These are phyloP conservation scores for Aureobasidium leucospermi DNA, from an alignment of 2,329 filamentous ascomycete genomes.

Conservation along the genomic window DNA sequence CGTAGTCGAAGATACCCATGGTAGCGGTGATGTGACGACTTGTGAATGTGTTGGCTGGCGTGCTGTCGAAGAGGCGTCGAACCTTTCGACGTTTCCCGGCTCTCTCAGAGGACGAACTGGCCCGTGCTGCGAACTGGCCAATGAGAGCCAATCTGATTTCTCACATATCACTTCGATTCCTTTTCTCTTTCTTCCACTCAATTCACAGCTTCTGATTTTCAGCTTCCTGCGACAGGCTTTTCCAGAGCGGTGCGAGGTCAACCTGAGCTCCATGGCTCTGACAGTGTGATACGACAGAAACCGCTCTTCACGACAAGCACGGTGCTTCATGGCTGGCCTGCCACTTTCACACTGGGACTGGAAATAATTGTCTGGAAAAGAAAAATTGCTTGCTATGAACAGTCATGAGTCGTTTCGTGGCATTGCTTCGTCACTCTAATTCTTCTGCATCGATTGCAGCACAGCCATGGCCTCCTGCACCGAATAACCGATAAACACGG, in stretches of 20 bases:
- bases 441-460: constrained; percentile 43
- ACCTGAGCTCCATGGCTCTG: no score
- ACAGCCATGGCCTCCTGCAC: constrained; percentile 73
- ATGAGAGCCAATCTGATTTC: not conserved
- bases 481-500: constrained; percentile 88
- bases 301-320: no score
- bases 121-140: not conserved
- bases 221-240: not conserved
- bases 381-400: not conserved
- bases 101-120: not conserved
- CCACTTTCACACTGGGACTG: no score
- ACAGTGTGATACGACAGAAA: no score
- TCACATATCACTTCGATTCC: not conserved
- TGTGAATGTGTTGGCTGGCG: constrained; percentile 7
- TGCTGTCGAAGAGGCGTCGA: constrained; percentile 10
- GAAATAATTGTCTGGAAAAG: no score
- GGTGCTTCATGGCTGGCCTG: no score
- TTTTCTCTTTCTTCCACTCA: not conserved
- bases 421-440: constrained; percentile 6
- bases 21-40: constrained; percentile 20
- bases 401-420: constrained; percentile 6
- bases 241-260: no score
- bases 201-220: not conserved
- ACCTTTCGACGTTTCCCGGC: constrained; percentile 3
- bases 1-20: constrained; percentile 59